Base-by-base conservation (phyloP, 1,139 yeast species). In the Magnusiomyces paraingens region DNA sequence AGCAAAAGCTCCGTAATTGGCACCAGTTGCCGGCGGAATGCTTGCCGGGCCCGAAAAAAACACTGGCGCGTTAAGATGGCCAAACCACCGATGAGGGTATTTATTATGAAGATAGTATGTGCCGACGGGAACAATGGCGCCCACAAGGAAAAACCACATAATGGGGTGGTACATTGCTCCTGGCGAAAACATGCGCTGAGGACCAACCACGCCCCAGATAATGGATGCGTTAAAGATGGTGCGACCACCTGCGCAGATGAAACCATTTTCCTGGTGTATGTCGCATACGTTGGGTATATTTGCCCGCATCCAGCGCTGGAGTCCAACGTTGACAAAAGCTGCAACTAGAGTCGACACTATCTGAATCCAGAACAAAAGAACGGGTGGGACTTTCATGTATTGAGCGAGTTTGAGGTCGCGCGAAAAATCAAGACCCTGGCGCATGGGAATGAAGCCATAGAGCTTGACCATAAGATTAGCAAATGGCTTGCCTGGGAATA, bases 131-230 rank as follows among this genome's bases (percentile, higher is more conserved):
- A 71, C 61, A 20, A 70, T 54, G 11, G 70, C 69, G 3, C 78
- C 79, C 52, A 73, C 62, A 40, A 73, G 54, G 63, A 75, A 74
- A 54, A 73, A 72, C 64, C 65, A 70, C 51, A 72, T 61, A 40
- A 75, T 63, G 12, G 69, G 66, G 57, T 71, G 70, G 55, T 70
- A 71, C 50, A 68, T 50, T 41, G 62, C 61, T 5, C 69, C 67
- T 12, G 59, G 54, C 22, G 66, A 66, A 59, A 76, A 78, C 52
- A 75, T 73, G 59, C 73, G 73, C 59, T 71, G 66, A 3, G 82
- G 81, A 2, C 82, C 82, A 60, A 79, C 74, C n/a, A 75, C 78
- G 61, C 82, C 83, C 84, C 84, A 81, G 53, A 77, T 70, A 51
- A 80, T 74, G 8, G 80, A 73, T 20, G 83, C 78, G 52, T 71